Percentiles rank a stretch among this genome's conserved stretches.
Evolutionary conservation across 495 filamentous ascomycete species (phyloP).

Genomic region (Neurospora africana): DNA sequence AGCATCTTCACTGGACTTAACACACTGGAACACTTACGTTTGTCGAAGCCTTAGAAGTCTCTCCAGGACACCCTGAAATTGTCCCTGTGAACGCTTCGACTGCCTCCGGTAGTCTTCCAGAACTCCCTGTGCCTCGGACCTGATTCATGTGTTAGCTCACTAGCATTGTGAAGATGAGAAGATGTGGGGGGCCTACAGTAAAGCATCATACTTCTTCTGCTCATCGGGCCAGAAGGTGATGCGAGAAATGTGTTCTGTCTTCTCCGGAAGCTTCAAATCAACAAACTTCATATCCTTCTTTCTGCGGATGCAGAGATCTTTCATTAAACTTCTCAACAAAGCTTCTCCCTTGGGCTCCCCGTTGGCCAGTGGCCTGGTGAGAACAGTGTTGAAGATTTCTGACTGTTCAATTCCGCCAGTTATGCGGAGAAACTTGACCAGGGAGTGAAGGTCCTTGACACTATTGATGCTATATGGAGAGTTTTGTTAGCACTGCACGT

Average conservation of each 20-base stretch:
- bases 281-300: slow-evolving; percentile 87
- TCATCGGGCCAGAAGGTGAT: slow-evolving; percentile 70
- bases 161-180: neutral
- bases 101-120: slow-evolving; percentile 48
- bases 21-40: slow-evolving; percentile 23
- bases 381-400: slow-evolving; percentile 61
- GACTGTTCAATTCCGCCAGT: slow-evolving; percentile 67
- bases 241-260: slow-evolving; percentile 71
- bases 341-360: slow-evolving; percentile 44
- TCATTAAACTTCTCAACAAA: slow-evolving; percentile 68
- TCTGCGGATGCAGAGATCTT: slow-evolving; percentile 70
- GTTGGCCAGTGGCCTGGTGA: slow-evolving; percentile 58
- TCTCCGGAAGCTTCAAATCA: slow-evolving; percentile 66
- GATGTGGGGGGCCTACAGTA: slow-evolving; percentile 42
- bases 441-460: slow-evolving; percentile 73
- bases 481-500: neutral
- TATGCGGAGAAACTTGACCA: slow-evolving; percentile 68
- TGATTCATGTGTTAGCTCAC: slow-evolving; percentile 22
- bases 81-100: slow-evolving; percentile 27
- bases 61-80: slow-evolving; percentile 58
- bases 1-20: neutral
- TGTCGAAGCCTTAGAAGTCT: slow-evolving; percentile 77
- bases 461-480: slow-evolving; percentile 47
- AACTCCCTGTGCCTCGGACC: slow-evolving; percentile 62
- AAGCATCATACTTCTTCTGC: slow-evolving; percentile 65